These are phyloP conservation scores for Plasmodium blacklocki DNA, from an alignment of 169 alveolate species.

Conservation along the genomic window DNA sequence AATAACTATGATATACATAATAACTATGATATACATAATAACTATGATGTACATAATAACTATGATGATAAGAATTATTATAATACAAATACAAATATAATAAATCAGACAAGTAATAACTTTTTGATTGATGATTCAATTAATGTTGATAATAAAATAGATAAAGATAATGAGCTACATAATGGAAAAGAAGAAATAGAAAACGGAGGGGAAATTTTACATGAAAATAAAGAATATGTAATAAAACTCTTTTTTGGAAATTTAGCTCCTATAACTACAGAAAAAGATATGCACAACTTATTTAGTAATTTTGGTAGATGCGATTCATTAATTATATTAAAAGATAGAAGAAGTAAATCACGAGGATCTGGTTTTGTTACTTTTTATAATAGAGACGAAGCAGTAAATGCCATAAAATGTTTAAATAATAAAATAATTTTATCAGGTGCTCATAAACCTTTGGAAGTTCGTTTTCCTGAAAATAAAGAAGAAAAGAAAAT, in stretches of 20 bases:
- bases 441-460: constrained; percentile 76
- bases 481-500: constrained; percentile 64
- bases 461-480: constrained; percentile 77
- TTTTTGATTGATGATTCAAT: too few species aligned
- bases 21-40: not conserved
- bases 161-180: too few species aligned
- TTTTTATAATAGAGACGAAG: constrained; percentile 67
- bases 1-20: not conserved
- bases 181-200: too few species aligned
- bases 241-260: constrained; percentile 73
- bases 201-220: not conserved
- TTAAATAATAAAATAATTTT: constrained; percentile 72
- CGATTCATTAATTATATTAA: constrained; percentile 69
- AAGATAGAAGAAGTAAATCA: constrained; percentile 75
- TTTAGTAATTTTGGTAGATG: constrained; percentile 74
- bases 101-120: too few species aligned
- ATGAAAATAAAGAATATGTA: constrained; percentile 45
- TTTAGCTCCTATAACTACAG: constrained; percentile 77
- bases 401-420: constrained; percentile 68
- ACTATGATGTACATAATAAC: too few species aligned
- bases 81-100: too few species aligned
- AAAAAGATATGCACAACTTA: constrained; percentile 73
- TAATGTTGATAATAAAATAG: too few species aligned
- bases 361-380: constrained; percentile 78
- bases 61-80: not conserved